Conservation (phyloP, 2,329 filamentous ascomycete genomes). For the Rugonectria rugulosa region DNA sequence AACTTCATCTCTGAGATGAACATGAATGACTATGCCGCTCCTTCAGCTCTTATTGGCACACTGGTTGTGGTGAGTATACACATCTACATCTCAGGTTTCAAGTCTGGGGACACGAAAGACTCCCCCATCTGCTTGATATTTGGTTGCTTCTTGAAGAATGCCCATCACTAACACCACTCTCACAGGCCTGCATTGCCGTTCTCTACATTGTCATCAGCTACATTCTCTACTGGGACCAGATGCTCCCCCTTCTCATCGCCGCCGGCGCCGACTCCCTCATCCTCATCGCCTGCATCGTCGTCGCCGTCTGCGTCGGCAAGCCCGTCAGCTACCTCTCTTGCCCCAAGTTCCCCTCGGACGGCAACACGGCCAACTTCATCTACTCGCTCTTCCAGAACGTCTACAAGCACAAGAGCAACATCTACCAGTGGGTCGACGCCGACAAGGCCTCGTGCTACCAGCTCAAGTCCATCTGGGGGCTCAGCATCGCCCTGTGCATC, state of each 20-base stretch:
- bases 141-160: too few species aligned
- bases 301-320: slow-evolving; percentile 79
- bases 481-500: slow-evolving; percentile 80
- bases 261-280: slow-evolving; percentile 72
- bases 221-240: slow-evolving; percentile 80
- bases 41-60: slow-evolving; percentile 78
- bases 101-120: too few species aligned
- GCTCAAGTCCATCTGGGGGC: slow-evolving; percentile 87
- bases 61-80: slow-evolving; percentile 75
- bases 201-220: slow-evolving; percentile 82
- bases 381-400: slow-evolving; percentile 52
- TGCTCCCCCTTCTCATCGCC: slow-evolving; percentile 77
- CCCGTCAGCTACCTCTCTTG: slow-evolving; percentile 83
- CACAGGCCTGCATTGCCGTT: slow-evolving; percentile 76
- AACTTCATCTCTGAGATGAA: slow-evolving; percentile 86
- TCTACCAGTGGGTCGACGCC: slow-evolving; percentile 57
- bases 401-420: slow-evolving; percentile 43
- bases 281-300: slow-evolving; percentile 79
- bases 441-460: slow-evolving; percentile 76
- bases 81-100: neutral
- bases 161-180: slow-evolving; percentile 22
- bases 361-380: slow-evolving; percentile 54
- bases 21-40: slow-evolving; percentile 68
- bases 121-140: too few species aligned
- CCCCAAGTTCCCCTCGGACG: slow-evolving; percentile 54